These are phyloP conservation scores for Chimonanthus salicifolius DNA, from an alignment of 164 flowering plant genomes.

Conservation along the genomic window DNA sequence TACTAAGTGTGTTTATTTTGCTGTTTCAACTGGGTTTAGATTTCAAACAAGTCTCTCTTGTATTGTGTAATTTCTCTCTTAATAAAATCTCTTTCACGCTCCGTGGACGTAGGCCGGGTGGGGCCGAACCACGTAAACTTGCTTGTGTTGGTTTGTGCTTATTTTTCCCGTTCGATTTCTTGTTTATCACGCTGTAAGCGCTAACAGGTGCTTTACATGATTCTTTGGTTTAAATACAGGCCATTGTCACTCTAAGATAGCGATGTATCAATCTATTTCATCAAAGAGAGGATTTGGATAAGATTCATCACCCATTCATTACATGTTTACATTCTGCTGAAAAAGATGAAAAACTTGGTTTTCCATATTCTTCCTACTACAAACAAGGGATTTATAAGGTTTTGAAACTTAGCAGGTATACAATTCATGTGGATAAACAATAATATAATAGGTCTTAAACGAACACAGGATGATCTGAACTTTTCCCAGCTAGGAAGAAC, in stretches of 20 bases:
- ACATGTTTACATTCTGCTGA: background rate
- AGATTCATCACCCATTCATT: conserved; percentile 8
- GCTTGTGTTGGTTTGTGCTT: no score
- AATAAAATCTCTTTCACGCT: no score
- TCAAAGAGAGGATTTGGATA: background rate
- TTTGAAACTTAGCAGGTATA: background rate
- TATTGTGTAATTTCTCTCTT: no score
- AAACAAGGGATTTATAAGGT: background rate
- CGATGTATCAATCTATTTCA: background rate
- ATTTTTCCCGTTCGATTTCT: no score
- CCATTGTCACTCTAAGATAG: conserved; percentile 1
- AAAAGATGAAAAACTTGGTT: background rate
- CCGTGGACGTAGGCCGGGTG: no score
- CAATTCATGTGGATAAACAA: background rate
- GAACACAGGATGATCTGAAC: background rate
- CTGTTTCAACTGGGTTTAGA: no score
- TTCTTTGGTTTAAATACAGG: background rate
- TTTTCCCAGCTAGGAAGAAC: background rate
- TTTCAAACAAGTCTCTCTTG: no score
- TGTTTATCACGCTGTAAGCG: no score
- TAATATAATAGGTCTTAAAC: background rate
- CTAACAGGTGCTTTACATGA: conserved; percentile 9
- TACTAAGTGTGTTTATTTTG: no score
- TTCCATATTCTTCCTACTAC: background rate
- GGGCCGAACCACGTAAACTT: no score